These are phyloP conservation scores for Hypsizygus marmoreus DNA, from an alignment of 768 basidiomycete genomes.

Conservation along the genomic window DNA sequence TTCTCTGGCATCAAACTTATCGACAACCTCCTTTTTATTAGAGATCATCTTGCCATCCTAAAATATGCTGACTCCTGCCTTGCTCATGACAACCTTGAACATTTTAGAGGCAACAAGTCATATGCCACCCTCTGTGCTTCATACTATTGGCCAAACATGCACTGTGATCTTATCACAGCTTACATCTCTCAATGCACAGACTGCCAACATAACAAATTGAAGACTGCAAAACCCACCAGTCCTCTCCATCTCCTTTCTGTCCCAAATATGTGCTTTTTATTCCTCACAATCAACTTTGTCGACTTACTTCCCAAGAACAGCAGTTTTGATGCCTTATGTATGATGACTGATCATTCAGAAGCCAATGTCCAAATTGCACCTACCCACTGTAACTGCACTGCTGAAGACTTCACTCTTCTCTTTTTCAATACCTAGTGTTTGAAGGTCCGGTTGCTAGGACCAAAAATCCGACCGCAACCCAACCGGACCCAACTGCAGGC, in stretches of 20 bases:
- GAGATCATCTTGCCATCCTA: conserved; percentile 22
- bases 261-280: conserved; percentile 22
- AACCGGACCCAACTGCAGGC: no score
- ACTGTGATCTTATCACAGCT: conserved; percentile 8
- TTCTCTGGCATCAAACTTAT: no score
- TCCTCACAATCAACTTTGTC: conserved; percentile 33
- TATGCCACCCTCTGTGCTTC: conserved; percentile 23
- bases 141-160: conserved; percentile 39
- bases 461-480: no score
- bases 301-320: conserved; percentile 30
- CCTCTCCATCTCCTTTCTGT: conserved; percentile 26
- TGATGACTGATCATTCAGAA: conserved; percentile 27
- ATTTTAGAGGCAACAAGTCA: conserved; percentile 37
- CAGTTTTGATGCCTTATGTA: conserved; percentile 23
- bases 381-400: conserved; percentile 7
- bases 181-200: conserved; percentile 13
- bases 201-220: conserved; percentile 29
- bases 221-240: conserved; percentile 23
- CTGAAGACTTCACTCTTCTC: conserved; percentile 18
- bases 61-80: conserved; percentile 23
- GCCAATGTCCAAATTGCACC: conserved; percentile 23
- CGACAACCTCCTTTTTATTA: conserved; percentile 29
- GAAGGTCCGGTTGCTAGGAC: no score
- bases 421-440: no score
- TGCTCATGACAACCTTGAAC: conserved; percentile 31